Evolutionary conservation across 805 yeast genomes (phyloP).

Genomic region (Yamadazyma olivae): DNA sequence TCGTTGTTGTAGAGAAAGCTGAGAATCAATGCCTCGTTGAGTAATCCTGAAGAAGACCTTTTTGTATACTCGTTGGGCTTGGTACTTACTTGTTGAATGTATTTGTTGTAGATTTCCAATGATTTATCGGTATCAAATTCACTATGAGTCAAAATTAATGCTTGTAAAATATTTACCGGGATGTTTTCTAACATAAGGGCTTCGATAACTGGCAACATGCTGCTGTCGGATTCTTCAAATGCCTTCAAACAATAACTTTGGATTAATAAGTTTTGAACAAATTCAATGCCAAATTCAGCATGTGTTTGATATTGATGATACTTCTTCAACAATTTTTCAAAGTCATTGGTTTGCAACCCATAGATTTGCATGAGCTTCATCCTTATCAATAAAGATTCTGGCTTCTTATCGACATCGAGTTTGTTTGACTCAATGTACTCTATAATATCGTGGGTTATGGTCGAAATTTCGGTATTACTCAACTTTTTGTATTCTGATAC

Average conservation of each 20-base stretch:
- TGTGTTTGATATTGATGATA: conserved; percentile 38
- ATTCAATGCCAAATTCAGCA: conserved; percentile 37
- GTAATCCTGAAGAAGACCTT: conserved; percentile 39
- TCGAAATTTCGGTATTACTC: background rate
- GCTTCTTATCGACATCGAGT: conserved; percentile 22
- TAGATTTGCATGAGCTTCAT: conserved; percentile 28
- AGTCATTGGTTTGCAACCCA: conserved; percentile 27
- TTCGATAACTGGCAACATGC: conserved; percentile 36
- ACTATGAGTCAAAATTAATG: conserved; percentile 40
- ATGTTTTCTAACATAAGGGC: conserved; percentile 24
- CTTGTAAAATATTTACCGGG: conserved; percentile 34
- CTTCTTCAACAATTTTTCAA: conserved; percentile 30
- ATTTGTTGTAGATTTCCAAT: conserved; percentile 44
- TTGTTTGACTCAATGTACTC: conserved; percentile 17
- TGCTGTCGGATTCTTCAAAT: conserved; percentile 25
- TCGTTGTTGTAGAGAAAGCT: conserved; percentile 44
- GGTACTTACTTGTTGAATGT: conserved; percentile 35
- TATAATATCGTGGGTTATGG: conserved; percentile 11
- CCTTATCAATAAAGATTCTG: conserved; percentile 30
- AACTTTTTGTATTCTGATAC: background rate
- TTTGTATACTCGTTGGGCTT: conserved; percentile 23
- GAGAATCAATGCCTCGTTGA: conserved; percentile 47
- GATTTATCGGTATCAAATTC: conserved; percentile 37
- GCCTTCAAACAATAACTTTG: conserved; percentile 41
- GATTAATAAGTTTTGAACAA: conserved; percentile 39